A percentile compares a stretch with the other conserved stretches of the same genome.
phyloP scores from a whole-genome alignment of 2,329 filamentous ascomycete genomes.

The Paecilomyces niveus region DNA sequence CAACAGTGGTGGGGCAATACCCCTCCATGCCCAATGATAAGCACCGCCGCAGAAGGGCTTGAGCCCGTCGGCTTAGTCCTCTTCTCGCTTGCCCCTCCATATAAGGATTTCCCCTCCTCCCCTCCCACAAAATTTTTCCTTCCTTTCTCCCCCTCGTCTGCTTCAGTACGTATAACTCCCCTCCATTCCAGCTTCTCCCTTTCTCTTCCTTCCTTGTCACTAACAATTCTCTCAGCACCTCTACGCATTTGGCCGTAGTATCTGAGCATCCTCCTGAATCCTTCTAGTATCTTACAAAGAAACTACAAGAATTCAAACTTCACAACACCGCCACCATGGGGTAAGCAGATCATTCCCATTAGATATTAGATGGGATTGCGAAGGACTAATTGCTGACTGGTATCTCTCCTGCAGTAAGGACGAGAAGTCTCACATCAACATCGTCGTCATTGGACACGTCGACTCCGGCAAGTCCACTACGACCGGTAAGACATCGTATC shows the following conservation, averaged over 20 bases:
- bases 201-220: constrained; percentile 17
- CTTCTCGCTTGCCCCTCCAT: constrained; percentile 40
- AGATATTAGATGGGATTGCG: background rate
- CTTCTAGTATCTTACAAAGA: constrained; percentile 43
- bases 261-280: constrained; percentile 40
- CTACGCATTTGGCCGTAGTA: constrained; percentile 46
- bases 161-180: constrained; percentile 40
- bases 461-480: constrained; percentile 99
- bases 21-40: constrained; percentile 23
- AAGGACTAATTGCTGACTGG: constrained; percentile 10
- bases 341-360: constrained; percentile 36
- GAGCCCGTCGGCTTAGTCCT: constrained; percentile 27
- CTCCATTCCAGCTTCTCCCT: constrained; percentile 14
- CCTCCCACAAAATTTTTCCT: constrained; percentile 33
- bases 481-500: constrained; percentile 58
- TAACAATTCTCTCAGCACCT: constrained; percentile 36
- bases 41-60: constrained; percentile 21
- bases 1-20: constrained; percentile 16
- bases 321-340: constrained; percentile 52
- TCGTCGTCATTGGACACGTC: constrained; percentile 99
- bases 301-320: constrained; percentile 36
- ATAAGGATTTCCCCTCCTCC: constrained; percentile 40
- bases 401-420: constrained; percentile 63
- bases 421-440: constrained; percentile 92
- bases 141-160: constrained; percentile 32